A percentile compares a stretch with the other conserved stretches of the same genome.
phyloP scores from a whole-genome alignment of 2,329 filamentous ascomycete genomes.

The Magnaporthiopsis poae region DNA sequence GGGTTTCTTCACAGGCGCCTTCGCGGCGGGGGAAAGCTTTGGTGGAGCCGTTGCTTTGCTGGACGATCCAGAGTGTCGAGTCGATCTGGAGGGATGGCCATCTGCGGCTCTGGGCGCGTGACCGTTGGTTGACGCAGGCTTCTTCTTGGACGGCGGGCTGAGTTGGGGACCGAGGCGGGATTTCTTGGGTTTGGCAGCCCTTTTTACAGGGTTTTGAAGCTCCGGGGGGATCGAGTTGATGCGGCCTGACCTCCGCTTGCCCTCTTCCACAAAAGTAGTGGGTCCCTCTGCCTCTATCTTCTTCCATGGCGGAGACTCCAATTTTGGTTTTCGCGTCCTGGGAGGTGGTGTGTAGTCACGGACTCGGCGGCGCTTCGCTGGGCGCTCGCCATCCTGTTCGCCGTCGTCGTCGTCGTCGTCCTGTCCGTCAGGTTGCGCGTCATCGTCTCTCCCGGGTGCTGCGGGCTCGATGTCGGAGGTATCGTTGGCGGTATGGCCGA shows the following conservation, averaged over 20 bases:
- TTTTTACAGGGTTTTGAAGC: constrained; percentile 40
- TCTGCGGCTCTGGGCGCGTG: constrained; percentile 20
- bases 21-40: constrained; percentile 12
- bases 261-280: constrained; percentile 70
- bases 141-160: constrained; percentile 25
- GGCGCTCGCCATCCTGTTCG: constrained; percentile 20
- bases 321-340: constrained; percentile 35
- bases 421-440: not conserved
- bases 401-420: not conserved
- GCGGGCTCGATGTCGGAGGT: not conserved
- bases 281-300: constrained; percentile 74
- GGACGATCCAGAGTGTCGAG: constrained; percentile 1
- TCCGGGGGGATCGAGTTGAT: constrained; percentile 49
- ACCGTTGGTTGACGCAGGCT: constrained; percentile 19
- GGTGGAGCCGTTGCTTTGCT: constrained; percentile 10
- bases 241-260: constrained; percentile 56
- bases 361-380: constrained; percentile 57
- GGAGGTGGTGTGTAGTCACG: constrained; percentile 29
- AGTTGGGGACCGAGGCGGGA: constrained; percentile 24
- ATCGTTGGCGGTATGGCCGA: not conserved
- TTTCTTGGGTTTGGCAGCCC: constrained; percentile 37
- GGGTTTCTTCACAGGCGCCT: constrained; percentile 5
- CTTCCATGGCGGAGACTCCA: constrained; percentile 86
- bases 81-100: constrained; percentile 19
- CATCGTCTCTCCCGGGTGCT: not conserved